Percentiles rank a stretch among this genome's conserved stretches.
Evolutionary conservation across 148 eudicot species (phyloP).

Genomic region (Vaccinium corymbosum): DNA sequence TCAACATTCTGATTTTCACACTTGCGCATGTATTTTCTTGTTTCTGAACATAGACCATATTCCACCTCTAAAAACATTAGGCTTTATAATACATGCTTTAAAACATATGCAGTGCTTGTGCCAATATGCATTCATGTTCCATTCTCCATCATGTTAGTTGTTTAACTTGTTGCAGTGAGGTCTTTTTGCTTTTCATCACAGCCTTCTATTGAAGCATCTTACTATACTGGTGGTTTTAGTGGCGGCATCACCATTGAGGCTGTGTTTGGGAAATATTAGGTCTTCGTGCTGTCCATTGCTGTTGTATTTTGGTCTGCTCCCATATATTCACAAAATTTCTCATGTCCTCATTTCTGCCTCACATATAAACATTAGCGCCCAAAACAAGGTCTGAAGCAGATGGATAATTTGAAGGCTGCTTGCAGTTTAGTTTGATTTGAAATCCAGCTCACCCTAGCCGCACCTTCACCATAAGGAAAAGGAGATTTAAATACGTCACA

Average conservation of each 20-base stretch:
- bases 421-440: not conserved
- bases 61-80: not conserved
- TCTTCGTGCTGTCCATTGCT: constrained; percentile 1
- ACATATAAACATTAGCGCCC: not conserved
- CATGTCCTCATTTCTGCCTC: not conserved
- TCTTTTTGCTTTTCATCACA: not conserved
- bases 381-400: not conserved
- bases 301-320: not conserved
- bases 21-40: not conserved
- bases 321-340: not conserved
- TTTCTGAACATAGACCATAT: not conserved
- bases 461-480: not conserved
- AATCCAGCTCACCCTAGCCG: not conserved
- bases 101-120: not conserved
- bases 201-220: not conserved
- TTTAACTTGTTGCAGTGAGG: not conserved
- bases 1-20: not conserved
- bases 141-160: not conserved
- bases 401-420: not conserved
- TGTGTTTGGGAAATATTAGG: not conserved
- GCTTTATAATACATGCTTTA: not conserved
- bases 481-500: not conserved
- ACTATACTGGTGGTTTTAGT: not conserved
- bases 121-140: not conserved
- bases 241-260: not conserved